Evolutionary conservation across 2,329 filamentous ascomycete genomes (phyloP).

Genomic region (Xylariaceae sp.): DNA sequence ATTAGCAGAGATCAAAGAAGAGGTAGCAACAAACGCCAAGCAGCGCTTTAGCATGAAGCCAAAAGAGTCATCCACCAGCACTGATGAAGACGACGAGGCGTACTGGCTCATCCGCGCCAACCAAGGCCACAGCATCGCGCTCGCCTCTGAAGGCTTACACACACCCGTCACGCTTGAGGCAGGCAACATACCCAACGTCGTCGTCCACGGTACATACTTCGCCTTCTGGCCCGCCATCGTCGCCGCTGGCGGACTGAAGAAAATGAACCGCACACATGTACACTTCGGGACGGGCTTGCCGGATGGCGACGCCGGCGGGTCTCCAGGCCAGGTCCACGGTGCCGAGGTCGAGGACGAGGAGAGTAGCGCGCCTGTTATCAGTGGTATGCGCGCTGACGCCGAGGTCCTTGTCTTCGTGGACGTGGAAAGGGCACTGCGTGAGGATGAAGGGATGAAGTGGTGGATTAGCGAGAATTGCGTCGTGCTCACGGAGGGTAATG

Average conservation of each 20-base stretch:
- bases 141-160: conserved; percentile 66
- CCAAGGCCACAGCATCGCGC: conserved; percentile 83
- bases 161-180: conserved; percentile 56
- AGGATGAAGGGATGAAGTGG: conserved; percentile 56
- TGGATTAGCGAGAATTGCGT: conserved; percentile 77
- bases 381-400: conserved; percentile 73
- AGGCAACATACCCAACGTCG: conserved; percentile 56
- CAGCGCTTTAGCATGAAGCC: conserved; percentile 79
- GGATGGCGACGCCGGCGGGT: conserved; percentile 17
- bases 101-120: conserved; percentile 89
- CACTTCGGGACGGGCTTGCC: conserved; percentile 79
- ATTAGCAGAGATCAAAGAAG: conserved; percentile 63
- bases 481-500: conserved; percentile 57
- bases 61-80: conserved; percentile 22
- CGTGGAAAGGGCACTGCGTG: conserved; percentile 58
- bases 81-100: conserved; percentile 43
- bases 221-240: conserved; percentile 71
- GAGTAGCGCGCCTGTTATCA: conserved; percentile 48
- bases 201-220: conserved; percentile 87
- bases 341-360: conserved; percentile 9
- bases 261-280: conserved; percentile 81
- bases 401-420: conserved; percentile 76
- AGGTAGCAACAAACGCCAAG: conserved; percentile 76
- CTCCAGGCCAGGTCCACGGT: conserved; percentile 12
- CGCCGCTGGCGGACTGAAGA: conserved; percentile 67